Conservation (phyloP, 2,329 filamentous ascomycete genomes). For the Mycosphaerella sp. region DNA sequence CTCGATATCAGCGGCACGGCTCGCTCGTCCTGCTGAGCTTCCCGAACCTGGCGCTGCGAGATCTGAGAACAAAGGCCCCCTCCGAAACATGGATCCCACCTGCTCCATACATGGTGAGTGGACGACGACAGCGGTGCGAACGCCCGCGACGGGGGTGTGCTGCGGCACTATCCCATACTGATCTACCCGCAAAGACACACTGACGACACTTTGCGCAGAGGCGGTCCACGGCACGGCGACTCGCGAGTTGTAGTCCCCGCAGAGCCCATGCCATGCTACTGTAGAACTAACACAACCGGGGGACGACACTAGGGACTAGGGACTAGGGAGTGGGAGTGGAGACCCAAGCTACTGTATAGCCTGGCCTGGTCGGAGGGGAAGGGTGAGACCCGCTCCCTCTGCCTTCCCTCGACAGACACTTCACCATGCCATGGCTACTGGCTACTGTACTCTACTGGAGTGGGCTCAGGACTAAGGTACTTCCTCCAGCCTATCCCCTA, state of each 20-base stretch:
- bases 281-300: slow-evolving; percentile 26
- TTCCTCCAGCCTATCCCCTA: too few species aligned
- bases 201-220: neutral
- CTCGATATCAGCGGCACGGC: slow-evolving; percentile 15
- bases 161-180: slow-evolving; percentile 15
- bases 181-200: slow-evolving; percentile 3
- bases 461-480: too few species aligned
- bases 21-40: slow-evolving; percentile 15
- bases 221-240: slow-evolving; percentile 24
- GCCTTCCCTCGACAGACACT: too few species aligned
- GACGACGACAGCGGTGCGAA: slow-evolving; percentile 16
- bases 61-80: slow-evolving; percentile 17
- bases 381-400: slow-evolving; percentile 24
- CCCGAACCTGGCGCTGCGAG: slow-evolving; percentile 18
- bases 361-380: slow-evolving; percentile 30
- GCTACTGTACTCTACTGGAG: slow-evolving; percentile 25
- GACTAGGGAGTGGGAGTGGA: slow-evolving; percentile 20
- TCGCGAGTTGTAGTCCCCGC: slow-evolving; percentile 31
- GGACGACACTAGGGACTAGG: slow-evolving; percentile 25
- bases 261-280: slow-evolving; percentile 27
- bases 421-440: too few species aligned
- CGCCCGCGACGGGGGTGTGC: slow-evolving; percentile 13
- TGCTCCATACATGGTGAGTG: slow-evolving; percentile 12
- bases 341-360: slow-evolving; percentile 31
- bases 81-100: slow-evolving; percentile 14